A percentile compares a stretch with the other conserved stretches of the same genome.
phyloP scores from a whole-genome alignment of 2,329 filamentous ascomycete genomes.

The Teratosphaeria nubilosa region DNA sequence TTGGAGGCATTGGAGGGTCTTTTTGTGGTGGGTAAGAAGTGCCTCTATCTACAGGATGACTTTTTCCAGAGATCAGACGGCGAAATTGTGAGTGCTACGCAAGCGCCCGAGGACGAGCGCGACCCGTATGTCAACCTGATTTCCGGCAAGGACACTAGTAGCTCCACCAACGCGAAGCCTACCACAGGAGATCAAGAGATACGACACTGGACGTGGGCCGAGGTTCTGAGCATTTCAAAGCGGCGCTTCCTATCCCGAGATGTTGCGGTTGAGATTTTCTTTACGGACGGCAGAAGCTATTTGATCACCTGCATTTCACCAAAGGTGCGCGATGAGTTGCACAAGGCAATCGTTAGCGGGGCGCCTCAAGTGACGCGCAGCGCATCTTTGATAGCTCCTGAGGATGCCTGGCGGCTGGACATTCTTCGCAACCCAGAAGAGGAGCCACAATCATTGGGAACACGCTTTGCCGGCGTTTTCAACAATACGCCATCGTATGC shows the following conservation, averaged over 20 bases:
- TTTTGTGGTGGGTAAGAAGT: slow-evolving; percentile 83
- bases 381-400: slow-evolving; percentile 55
- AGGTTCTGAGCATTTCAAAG: slow-evolving; percentile 92
- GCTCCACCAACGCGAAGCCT: slow-evolving; percentile 41
- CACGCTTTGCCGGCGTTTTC: slow-evolving; percentile 87
- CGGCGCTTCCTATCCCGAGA: slow-evolving; percentile 90
- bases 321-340: slow-evolving; percentile 66
- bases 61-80: slow-evolving; percentile 92
- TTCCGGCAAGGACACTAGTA: slow-evolving; percentile 59
- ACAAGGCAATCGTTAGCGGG: slow-evolving; percentile 55
- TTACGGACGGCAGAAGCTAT: slow-evolving; percentile 92
- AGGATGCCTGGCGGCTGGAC: slow-evolving; percentile 88
- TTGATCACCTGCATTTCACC: slow-evolving; percentile 75
- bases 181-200: slow-evolving; percentile 61
- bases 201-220: slow-evolving; percentile 85
- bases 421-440: slow-evolving; percentile 61
- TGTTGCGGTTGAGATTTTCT: slow-evolving; percentile 94
- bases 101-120: slow-evolving; percentile 82
- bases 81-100: slow-evolving; percentile 93
- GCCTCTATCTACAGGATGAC: slow-evolving; percentile 88
- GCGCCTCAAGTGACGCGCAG: slow-evolving; percentile 66
- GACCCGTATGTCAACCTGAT: slow-evolving; percentile 95
- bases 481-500: slow-evolving; percentile 72
- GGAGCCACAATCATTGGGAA: slow-evolving; percentile 59
- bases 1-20: slow-evolving; percentile 90